Percentiles rank a stretch among this genome's conserved stretches.
Evolutionary conservation across 306 rosid genomes (phyloP).

Genomic region (Trifolium pratense): DNA sequence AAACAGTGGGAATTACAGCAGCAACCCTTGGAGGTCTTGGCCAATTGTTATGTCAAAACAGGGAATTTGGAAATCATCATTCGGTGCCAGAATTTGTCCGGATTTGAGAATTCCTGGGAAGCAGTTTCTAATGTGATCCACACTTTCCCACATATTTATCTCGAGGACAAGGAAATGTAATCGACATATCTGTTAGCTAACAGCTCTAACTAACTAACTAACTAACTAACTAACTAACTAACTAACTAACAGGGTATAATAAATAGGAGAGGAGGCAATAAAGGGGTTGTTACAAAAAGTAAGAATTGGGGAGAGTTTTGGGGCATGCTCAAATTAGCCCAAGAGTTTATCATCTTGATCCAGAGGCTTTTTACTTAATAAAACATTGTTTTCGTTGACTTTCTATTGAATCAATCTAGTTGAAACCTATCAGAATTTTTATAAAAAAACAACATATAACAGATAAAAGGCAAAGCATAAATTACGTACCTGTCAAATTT

Average conservation of each 20-base stretch:
- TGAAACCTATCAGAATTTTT: not conserved
- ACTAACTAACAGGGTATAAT: not conserved
- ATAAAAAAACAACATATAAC: not conserved
- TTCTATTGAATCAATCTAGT: not conserved
- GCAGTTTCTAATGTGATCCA: not conserved
- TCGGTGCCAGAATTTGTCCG: not conserved
- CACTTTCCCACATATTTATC: not conserved
- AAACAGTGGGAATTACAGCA: not conserved
- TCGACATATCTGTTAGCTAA: not conserved
- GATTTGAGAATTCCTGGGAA: not conserved
- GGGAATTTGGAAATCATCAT: not conserved
- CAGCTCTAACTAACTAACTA: not conserved
- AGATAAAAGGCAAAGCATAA: slow-evolving; percentile 20
- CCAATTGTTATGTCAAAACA: not conserved
- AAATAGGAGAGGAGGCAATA: not conserved
- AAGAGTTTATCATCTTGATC: not conserved
- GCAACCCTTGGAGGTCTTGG: not conserved
- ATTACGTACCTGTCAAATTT: slow-evolving; percentile 84
- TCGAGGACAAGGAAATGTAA: not conserved
- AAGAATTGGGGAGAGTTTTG: not conserved
- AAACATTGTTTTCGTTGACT: not conserved
- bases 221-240: not conserved
- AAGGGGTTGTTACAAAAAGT: not conserved
- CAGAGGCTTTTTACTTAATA: not conserved
- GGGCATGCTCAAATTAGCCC: not conserved